Percentiles rank a stretch among this genome's conserved stretches.
Conservation (phyloP, 1,284 basidiomycete genomes). For the Tylopilus sp. region DNA sequence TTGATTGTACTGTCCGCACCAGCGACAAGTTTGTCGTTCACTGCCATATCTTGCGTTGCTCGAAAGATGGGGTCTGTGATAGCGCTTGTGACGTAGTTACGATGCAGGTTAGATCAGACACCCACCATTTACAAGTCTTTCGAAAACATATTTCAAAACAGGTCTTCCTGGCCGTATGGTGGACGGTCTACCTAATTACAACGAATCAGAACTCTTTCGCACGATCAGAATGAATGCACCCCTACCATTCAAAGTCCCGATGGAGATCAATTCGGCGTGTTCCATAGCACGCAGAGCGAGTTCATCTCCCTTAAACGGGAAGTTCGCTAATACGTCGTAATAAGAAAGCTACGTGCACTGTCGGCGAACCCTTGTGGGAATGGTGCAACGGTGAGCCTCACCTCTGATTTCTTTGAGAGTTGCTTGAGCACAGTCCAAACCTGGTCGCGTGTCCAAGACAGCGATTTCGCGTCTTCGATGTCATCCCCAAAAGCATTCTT, state of each 20-base stretch:
- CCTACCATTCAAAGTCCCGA: conserved; percentile 72
- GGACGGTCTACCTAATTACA: conserved; percentile 70
- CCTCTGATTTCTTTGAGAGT: conserved; percentile 70
- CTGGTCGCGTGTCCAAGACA: conserved; percentile 86
- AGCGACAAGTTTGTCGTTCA: conserved; percentile 72
- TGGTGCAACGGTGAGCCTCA: conserved; percentile 29
- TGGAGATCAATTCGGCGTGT: conserved; percentile 83
- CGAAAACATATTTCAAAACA: conserved; percentile 83
- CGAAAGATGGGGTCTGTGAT: conserved; percentile 70
- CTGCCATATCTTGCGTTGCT: conserved; percentile 78
- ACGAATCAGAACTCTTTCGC: not conserved
- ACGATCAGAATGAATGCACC: not conserved
- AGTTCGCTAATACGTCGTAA: conserved; percentile 76
- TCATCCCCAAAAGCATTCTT: conserved; percentile 96
- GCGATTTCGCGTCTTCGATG: conserved; percentile 74
- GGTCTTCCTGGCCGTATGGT: conserved; percentile 88
- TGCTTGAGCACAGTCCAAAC: conserved; percentile 83
- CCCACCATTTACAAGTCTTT: conserved; percentile 72
- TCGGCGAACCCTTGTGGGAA: not conserved
- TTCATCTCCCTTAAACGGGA: conserved; percentile 93
- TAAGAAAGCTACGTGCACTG: conserved; percentile 61
- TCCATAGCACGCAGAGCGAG: conserved; percentile 80
- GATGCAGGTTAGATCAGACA: not conserved
- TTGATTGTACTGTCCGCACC: conserved; percentile 64
- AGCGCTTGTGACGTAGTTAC: not conserved